Evolutionary conservation across 2,329 filamentous ascomycete genomes (phyloP).

Genomic region (Venturia aucupariae): DNA sequence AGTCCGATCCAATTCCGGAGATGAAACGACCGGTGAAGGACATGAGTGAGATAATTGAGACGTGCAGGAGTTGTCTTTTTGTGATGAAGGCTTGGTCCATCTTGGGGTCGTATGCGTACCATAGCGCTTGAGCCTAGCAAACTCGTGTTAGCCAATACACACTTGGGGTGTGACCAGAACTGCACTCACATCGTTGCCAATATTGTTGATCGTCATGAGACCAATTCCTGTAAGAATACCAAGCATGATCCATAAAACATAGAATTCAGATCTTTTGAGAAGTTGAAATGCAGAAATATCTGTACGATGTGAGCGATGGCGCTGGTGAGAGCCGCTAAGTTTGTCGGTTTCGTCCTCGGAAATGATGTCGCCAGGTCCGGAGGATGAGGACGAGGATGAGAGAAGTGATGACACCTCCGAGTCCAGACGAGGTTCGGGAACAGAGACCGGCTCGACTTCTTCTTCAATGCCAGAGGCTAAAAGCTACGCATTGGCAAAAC

Average conservation of each 20-base stretch:
- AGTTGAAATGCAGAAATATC: slow-evolving; percentile 82
- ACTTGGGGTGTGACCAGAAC: neutral
- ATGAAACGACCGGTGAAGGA: slow-evolving; percentile 75
- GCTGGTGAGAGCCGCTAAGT: slow-evolving; percentile 53
- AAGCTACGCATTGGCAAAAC: slow-evolving; percentile 15
- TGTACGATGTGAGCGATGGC: slow-evolving; percentile 68
- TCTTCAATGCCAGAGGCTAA: neutral
- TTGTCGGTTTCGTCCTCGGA: slow-evolving; percentile 34
- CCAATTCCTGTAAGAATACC: slow-evolving; percentile 87
- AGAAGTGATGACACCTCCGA: slow-evolving; percentile 47
- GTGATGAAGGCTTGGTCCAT: slow-evolving; percentile 67
- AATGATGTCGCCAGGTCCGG: slow-evolving; percentile 42
- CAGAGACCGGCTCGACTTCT: neutral
- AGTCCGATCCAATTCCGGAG: slow-evolving; percentile 71
- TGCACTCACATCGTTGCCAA: slow-evolving; percentile 65
- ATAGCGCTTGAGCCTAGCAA: slow-evolving; percentile 60
- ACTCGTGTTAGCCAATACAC: neutral
- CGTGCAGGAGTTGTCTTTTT: slow-evolving; percentile 77
- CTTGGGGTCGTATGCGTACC: slow-evolving; percentile 72
- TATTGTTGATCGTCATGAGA: slow-evolving; percentile 99
- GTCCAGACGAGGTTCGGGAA: neutral
- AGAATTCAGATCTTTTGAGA: slow-evolving; percentile 68
- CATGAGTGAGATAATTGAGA: slow-evolving; percentile 83
- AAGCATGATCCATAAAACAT: slow-evolving; percentile 82
- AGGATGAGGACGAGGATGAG: slow-evolving; percentile 53